phyloP scores from a whole-genome alignment of 768 basidiomycete species.

The Trametes punicea region DNA sequence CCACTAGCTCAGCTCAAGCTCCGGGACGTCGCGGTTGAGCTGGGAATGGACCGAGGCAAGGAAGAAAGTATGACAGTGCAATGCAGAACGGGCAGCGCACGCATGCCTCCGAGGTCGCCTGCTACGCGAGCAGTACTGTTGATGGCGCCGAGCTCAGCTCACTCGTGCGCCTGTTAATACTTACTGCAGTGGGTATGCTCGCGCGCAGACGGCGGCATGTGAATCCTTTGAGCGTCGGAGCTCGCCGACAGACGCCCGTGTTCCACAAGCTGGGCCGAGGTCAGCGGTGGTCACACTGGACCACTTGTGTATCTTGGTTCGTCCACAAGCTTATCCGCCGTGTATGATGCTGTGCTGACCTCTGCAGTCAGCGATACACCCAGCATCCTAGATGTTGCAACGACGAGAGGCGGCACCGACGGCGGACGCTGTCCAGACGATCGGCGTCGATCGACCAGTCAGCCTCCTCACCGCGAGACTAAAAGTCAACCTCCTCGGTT shows the following conservation, averaged over 20 bases:
- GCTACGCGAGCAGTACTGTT: background rate
- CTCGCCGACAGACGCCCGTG: background rate
- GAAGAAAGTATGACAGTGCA: background rate
- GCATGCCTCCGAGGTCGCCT: background rate
- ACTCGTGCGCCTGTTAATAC: background rate
- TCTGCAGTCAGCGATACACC: background rate
- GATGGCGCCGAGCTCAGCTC: background rate
- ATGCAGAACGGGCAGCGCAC: background rate
- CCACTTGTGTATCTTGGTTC: constrained; percentile 6
- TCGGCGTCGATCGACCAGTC: background rate
- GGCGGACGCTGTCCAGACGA: background rate
- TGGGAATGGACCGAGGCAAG: background rate
- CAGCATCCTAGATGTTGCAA: no score
- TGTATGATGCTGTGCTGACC: background rate
- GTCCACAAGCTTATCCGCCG: background rate
- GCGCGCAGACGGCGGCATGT: background rate
- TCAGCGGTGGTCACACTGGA: background rate
- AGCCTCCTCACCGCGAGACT: background rate
- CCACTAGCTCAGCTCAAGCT: background rate
- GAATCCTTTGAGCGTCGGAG: constrained; percentile 1
- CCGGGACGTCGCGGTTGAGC: background rate
- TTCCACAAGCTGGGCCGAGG: background rate
- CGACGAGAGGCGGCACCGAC: background rate
- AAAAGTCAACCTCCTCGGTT: background rate
- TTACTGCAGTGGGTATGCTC: background rate